Base-by-base conservation (phyloP, 169 alveolate genomes). In the Cryptosporidium ryanae region DNA sequence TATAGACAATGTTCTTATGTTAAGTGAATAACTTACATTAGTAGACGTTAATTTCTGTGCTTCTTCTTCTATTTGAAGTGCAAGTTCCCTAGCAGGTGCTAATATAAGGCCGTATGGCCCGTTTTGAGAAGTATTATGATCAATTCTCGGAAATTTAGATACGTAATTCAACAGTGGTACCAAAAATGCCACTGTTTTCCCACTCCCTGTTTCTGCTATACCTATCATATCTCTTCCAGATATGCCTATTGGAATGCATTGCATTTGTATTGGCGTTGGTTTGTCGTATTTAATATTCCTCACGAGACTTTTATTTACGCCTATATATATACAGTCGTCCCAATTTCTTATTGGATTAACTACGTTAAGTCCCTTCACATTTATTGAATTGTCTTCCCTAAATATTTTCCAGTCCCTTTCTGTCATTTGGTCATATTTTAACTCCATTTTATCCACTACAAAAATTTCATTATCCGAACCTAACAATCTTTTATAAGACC, bases 221-320 rank as follows among this genome's bases (percentile, higher is more conserved):
- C 99, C 99, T n/a, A 98, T 96, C 84, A 98, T 82, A 92, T 98
- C 99, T 57, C 98, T 89, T 91, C 92, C 91, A 59, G 94, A 94
- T 38, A 96, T 84, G 0, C 97, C 98, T 13, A 97, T 94, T 6
- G 99, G 99, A 31, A 97, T 95, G 2, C 98, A 97, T 83, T 97
- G 98, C 99, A 97, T 97, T 71, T 97, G 97, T 29, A 97, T 97
- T n/a, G 99, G 98, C 34, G 98, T 97, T 0, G 99, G 99, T 27
- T 92, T 84, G 38, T 66, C 93, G 89, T 92, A 95, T 13, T 91
- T 92, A 54, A 66, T 92, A 67, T 25, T 82, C 43, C 54, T 90
- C 76, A 23, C 90, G 90, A 55, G 68, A 70, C 94, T 94, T 87
- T 64, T 93, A 90, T 29, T 94, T 84, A 25, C 96, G 93, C 83